Evolutionary conservation across 495 filamentous ascomycete genomes (phyloP).

Genomic region (Beverwykella pulmonaria): DNA sequence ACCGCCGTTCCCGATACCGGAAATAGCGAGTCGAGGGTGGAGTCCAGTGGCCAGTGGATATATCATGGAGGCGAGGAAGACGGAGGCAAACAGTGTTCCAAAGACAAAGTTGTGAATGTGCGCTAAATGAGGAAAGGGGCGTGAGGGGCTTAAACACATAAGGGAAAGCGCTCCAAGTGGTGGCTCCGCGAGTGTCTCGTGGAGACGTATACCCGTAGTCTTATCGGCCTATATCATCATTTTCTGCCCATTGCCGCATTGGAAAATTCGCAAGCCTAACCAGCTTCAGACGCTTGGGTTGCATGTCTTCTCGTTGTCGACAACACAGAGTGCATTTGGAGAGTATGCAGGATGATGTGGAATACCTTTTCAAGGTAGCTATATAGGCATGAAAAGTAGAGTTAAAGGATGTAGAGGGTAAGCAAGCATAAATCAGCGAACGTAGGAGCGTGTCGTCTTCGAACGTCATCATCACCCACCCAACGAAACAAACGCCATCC

Average conservation of each 20-base stretch:
- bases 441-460: neutral
- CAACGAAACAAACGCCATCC: neutral
- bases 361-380: neutral
- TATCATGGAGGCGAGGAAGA: slow-evolving; percentile 27
- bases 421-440: neutral
- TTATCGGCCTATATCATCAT: no score
- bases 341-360: no score
- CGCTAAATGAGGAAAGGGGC: neutral
- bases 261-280: no score
- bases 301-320: no score
- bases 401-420: neutral
- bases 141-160: no score
- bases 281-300: no score
- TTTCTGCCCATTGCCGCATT: no score
- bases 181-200: no score
- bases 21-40: slow-evolving; percentile 22
- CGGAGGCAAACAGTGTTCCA: slow-evolving; percentile 3
- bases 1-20: slow-evolving; percentile 44
- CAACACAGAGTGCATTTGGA: no score
- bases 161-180: no score
- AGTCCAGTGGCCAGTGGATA: slow-evolving; percentile 39
- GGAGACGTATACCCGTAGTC: no score
- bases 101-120: slow-evolving; percentile 34
- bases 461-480: neutral
- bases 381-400: neutral